A percentile compares a stretch with the other conserved stretches of the same genome.
Evolutionary conservation across 345 rosid genomes (phyloP).

Genomic region (Microcos paniculata): DNA sequence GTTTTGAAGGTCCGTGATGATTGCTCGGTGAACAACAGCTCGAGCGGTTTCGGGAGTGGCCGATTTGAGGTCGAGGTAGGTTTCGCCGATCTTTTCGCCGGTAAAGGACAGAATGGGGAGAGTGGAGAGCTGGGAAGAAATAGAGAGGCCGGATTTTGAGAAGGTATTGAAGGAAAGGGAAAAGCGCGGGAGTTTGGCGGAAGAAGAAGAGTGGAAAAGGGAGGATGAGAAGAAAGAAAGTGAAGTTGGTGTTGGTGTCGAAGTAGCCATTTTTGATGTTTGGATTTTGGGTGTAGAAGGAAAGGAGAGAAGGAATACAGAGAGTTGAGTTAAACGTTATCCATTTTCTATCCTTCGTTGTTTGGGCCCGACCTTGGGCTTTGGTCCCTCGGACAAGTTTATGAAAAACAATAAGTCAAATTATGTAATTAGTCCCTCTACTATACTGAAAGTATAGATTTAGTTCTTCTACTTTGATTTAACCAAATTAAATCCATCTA

Average conservation of each 20-base stretch:
- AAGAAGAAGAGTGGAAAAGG: slow-evolving; percentile 25
- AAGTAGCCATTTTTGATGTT: slow-evolving; percentile 17
- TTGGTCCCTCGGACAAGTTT: too few relatives aligned
- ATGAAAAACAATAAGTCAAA: too few relatives aligned
- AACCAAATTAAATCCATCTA: too few relatives aligned
- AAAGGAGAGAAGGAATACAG: not conserved
- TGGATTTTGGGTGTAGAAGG: slow-evolving; percentile 8
- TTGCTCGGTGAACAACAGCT: slow-evolving; percentile 82
- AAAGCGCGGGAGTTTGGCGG: slow-evolving; percentile 21
- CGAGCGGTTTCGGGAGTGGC: slow-evolving; percentile 86
- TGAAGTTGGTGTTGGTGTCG: slow-evolving; percentile 26
- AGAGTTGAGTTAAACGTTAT: too few relatives aligned
- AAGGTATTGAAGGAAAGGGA: not conserved
- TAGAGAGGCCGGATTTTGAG: slow-evolving; percentile 31
- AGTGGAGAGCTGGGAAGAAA: slow-evolving; percentile 59
- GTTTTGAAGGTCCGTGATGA: slow-evolving; percentile 78
- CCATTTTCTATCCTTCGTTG: too few relatives aligned
- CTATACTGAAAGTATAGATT: too few relatives aligned
- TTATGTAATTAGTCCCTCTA: too few relatives aligned
- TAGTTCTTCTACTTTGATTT: too few relatives aligned
- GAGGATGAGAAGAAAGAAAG: slow-evolving; percentile 50
- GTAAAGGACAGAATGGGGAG: slow-evolving; percentile 71
- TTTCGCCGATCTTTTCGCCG: slow-evolving; percentile 84
- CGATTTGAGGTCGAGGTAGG: slow-evolving; percentile 70
- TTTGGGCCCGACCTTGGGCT: too few relatives aligned